Evolutionary conservation across 1,139 yeast species (phyloP).

Genomic region (Scheffersomyces quercinus): DNA sequence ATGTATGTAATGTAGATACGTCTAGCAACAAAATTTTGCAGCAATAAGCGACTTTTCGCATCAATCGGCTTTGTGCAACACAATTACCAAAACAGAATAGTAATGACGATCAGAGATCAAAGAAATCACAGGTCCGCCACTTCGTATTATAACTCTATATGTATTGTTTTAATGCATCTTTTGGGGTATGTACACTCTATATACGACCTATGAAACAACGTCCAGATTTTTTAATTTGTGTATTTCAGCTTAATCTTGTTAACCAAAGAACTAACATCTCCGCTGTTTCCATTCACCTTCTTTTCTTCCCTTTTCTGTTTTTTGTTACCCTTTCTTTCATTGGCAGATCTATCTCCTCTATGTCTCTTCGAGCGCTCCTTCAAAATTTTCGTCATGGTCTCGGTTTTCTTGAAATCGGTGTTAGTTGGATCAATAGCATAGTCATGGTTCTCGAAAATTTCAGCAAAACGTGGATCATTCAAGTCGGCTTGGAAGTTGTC

Average conservation of each 20-base stretch:
- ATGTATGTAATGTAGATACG: no score
- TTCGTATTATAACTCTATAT: no score
- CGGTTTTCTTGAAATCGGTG: conserved; percentile 84
- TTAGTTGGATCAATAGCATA: conserved; percentile 90
- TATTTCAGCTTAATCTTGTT: conserved; percentile 23
- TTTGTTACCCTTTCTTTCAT: conserved; percentile 12
- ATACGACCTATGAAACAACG: no score
- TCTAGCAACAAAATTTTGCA: not conserved
- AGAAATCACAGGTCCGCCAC: no score
- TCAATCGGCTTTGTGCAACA: not conserved
- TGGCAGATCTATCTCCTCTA: conserved; percentile 9
- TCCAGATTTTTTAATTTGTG: not conserved
- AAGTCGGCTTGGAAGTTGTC: conserved; percentile 70
- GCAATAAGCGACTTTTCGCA: not conserved
- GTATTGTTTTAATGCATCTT: no score
- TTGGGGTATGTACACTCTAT: no score
- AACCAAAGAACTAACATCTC: conserved; percentile 23
- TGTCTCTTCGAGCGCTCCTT: conserved; percentile 69
- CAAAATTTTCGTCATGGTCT: conserved; percentile 80
- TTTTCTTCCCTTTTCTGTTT: conserved; percentile 11
- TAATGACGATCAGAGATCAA: no score
- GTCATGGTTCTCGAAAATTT: conserved; percentile 83
- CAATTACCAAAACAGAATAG: no score
- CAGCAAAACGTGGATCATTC: conserved; percentile 84
- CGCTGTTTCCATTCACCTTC: conserved; percentile 2